Evolutionary conservation across 371 early-diverging fungal genomes (phyloP).

Genomic region (Chytridium lagenaria): DNA sequence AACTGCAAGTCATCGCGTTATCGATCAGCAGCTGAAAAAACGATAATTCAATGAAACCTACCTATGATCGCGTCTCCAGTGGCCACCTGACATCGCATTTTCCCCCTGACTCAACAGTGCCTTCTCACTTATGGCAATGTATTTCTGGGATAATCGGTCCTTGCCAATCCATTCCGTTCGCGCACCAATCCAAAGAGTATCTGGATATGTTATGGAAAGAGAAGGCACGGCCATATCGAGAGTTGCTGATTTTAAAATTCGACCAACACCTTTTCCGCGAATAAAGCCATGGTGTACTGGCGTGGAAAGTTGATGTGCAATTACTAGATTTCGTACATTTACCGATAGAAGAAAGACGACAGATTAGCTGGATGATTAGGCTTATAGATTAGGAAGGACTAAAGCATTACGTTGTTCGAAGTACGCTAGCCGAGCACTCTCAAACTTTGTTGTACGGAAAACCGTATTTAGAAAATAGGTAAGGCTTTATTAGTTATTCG

Average conservation of each 20-base stretch:
- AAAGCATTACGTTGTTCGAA: slow-evolving; percentile 5
- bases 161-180: slow-evolving; percentile 5
- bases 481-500: no score
- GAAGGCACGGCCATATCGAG: neutral
- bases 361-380: no score
- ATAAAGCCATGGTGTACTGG: slow-evolving; percentile 24
- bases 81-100: neutral
- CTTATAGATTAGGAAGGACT: neutral
- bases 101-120: neutral
- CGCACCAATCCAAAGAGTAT: slow-evolving; percentile 6
- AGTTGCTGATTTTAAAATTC: slow-evolving; percentile 24
- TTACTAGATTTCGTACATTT: no score
- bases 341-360: no score
- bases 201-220: neutral
- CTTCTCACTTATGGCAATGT: slow-evolving; percentile 8
- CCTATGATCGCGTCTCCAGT: slow-evolving; percentile 12
- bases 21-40: neutral
- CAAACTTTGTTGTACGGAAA: neutral
- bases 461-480: neutral
- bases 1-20: neutral
- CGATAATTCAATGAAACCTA: no score
- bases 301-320: slow-evolving; percentile 26
- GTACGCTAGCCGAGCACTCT: slow-evolving; percentile 5
- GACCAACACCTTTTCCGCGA: slow-evolving; percentile 33
- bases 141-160: slow-evolving; percentile 9